A percentile compares a stretch with the other conserved stretches of the same genome.
Evolutionary conservation across 1,139 yeast genomes (phyloP).

Genomic region (Arxiozyma heterogenica): DNA sequence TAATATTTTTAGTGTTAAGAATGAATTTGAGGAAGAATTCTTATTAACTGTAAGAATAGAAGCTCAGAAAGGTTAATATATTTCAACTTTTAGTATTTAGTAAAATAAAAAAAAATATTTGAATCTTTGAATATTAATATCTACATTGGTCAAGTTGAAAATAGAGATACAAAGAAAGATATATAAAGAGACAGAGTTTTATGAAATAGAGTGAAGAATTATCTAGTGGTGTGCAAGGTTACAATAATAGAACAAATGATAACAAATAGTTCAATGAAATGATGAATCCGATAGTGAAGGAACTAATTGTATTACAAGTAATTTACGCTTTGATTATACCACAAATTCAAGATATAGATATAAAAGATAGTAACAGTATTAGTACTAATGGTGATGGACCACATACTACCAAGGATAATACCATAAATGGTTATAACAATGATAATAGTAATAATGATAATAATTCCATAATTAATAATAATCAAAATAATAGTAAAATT

Average conservation of each 20-base stretch:
- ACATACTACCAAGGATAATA: background rate
- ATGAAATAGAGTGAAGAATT: background rate
- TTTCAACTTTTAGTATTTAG: background rate
- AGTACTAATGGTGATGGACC: conserved; percentile 1
- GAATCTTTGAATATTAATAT: background rate
- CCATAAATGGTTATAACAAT: background rate
- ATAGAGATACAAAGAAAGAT: background rate
- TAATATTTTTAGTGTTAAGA: too few species aligned
- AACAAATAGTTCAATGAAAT: background rate
- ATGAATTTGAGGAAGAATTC: background rate
- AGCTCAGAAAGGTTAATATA: background rate
- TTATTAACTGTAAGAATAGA: background rate
- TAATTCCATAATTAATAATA: too few species aligned
- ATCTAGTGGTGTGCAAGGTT: too few species aligned
- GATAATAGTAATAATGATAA: background rate
- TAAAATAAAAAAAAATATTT: too few species aligned
- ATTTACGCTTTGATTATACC: conserved; percentile 21
- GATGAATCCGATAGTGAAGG: conserved; percentile 20
- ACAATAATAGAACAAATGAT: too few species aligned
- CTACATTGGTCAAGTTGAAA: too few species aligned
- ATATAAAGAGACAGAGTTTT: background rate
- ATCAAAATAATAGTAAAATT: background rate
- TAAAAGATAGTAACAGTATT: background rate
- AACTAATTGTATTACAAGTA: conserved; percentile 25
- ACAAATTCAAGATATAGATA: conserved; percentile 9